Evolutionary conservation across 495 filamentous ascomycete species (phyloP).

Genomic region (Penicillium soppii): DNA sequence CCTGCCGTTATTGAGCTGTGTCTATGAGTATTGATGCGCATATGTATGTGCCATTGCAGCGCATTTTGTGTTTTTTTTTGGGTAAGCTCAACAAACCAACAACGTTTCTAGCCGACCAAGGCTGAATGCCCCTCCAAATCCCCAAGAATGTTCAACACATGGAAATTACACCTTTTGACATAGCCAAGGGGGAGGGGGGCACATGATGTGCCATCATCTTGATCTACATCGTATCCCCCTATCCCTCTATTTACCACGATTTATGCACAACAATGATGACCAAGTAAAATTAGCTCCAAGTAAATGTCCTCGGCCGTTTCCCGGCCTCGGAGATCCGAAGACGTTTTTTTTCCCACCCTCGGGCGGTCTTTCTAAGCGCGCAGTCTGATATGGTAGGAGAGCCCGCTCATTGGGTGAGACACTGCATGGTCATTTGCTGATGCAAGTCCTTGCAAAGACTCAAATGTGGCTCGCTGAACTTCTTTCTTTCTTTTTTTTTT

Average conservation of each 20-base stretch:
- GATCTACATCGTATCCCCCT: constrained; percentile 6
- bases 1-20: constrained; percentile 12
- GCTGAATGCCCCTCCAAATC: constrained; percentile 1
- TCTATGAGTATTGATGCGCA: constrained; percentile 13
- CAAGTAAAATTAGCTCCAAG: constrained; percentile 3
- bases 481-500: constrained; percentile 1
- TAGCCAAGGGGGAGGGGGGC: constrained; percentile 8
- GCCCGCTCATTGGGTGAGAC: constrained; percentile 19
- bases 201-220: constrained; percentile 16
- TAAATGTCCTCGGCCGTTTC: constrained; percentile 12
- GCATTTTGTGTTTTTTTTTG: neutral
- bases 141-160: constrained; percentile 17
- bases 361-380: constrained; percentile 18
- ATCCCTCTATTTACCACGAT: constrained; percentile 2
- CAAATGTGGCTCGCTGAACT: constrained; percentile 21
- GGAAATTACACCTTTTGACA: constrained; percentile 4
- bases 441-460: constrained; percentile 18
- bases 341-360: constrained; percentile 5
- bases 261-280: neutral
- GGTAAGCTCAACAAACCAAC: neutral
- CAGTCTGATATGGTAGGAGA: constrained; percentile 15
- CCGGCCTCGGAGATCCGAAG: constrained; percentile 10
- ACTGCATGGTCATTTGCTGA: constrained; percentile 20
- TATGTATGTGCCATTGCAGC: neutral
- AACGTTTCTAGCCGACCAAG: neutral